These are phyloP conservation scores for Klebsormidium nitens DNA, from an alignment of 139 green algal species.

Conservation along the genomic window DNA sequence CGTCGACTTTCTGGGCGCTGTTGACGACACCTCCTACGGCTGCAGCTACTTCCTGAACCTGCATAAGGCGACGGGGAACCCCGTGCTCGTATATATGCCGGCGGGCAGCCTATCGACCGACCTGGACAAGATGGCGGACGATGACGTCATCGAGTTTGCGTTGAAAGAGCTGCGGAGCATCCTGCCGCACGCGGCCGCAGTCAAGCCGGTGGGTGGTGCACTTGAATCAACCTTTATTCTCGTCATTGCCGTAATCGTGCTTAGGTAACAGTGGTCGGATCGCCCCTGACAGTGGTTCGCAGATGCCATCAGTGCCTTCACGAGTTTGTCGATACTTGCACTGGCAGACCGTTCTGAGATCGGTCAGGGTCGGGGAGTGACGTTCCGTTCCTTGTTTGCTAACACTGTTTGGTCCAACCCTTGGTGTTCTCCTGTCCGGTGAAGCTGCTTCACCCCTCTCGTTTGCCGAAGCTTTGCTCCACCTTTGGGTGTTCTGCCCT, in stretches of 20 bases:
- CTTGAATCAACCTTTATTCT: not conserved
- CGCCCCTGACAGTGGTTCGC: not conserved
- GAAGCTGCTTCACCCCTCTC: too few species aligned
- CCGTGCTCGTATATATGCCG: slow-evolving; percentile 37
- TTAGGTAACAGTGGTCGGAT: not conserved
- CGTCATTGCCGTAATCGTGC: not conserved
- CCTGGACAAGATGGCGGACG: slow-evolving; percentile 30
- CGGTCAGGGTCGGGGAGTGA: too few species aligned
- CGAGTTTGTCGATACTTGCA: too few species aligned
- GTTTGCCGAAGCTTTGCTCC: too few species aligned
- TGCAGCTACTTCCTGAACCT: slow-evolving; percentile 44
- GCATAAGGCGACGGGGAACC: slow-evolving; percentile 29
- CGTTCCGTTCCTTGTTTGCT: too few species aligned
- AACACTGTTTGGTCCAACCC: too few species aligned
- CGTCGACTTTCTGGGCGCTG: slow-evolving; percentile 39
- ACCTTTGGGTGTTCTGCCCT: too few species aligned
- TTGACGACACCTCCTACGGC: slow-evolving; percentile 27
- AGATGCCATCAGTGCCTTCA: too few species aligned
- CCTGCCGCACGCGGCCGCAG: slow-evolving; percentile 16
- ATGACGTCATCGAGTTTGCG: slow-evolving; percentile 26
- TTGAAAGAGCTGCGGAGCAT: slow-evolving; percentile 16
- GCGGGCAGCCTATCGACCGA: slow-evolving; percentile 27
- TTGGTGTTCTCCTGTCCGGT: too few species aligned
- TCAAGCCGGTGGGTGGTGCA: not conserved
- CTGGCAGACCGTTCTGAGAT: too few species aligned